phyloP scores from a whole-genome alignment of 176 grass and related monocot genomes.

The Eleusine indica region DNA sequence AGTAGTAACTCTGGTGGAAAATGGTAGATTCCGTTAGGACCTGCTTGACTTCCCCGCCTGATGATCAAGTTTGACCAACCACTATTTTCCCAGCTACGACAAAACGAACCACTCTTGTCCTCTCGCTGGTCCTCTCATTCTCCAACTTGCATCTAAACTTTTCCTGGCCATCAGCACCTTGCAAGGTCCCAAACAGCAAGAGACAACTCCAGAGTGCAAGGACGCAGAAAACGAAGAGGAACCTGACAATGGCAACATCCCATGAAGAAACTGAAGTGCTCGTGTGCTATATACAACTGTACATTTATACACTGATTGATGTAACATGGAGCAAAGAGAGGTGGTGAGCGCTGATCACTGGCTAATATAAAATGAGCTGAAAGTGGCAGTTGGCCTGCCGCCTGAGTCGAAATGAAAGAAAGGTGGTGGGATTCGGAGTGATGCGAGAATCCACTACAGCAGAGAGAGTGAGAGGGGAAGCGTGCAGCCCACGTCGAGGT shows the following conservation, averaged over 20 bases:
- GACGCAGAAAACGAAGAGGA: neutral
- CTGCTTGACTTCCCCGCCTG: conserved; percentile 29
- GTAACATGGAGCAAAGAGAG: neutral
- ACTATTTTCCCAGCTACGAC: neutral
- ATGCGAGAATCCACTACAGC: conserved; percentile 46
- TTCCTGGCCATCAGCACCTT: neutral
- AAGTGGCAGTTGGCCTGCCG: conserved; percentile 50
- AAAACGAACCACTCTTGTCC: conserved; percentile 44
- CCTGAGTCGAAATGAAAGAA: neutral
- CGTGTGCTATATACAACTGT: neutral
- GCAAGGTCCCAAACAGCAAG: conserved; percentile 33
- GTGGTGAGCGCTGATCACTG: neutral
- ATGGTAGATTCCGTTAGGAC: conserved; percentile 32
- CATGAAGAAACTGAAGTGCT: neutral
- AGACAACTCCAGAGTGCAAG: conserved; percentile 8
- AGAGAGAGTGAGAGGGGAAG: neutral
- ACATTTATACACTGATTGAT: neutral
- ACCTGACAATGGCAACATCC: conserved; percentile 15
- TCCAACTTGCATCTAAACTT: conserved; percentile 16
- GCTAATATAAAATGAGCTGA: conserved; percentile 22
- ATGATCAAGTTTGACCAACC: conserved; percentile 46
- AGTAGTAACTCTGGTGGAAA: conserved; percentile 11
- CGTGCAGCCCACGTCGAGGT: conserved; percentile 56
- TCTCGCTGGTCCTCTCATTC: conserved; percentile 26
- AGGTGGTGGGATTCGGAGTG: conserved; percentile 16